Evolutionary conservation across 139 green algal genomes (phyloP), one percentile per base, ranked within the genome.

Genomic region (Picochlorum sp.): DNA sequence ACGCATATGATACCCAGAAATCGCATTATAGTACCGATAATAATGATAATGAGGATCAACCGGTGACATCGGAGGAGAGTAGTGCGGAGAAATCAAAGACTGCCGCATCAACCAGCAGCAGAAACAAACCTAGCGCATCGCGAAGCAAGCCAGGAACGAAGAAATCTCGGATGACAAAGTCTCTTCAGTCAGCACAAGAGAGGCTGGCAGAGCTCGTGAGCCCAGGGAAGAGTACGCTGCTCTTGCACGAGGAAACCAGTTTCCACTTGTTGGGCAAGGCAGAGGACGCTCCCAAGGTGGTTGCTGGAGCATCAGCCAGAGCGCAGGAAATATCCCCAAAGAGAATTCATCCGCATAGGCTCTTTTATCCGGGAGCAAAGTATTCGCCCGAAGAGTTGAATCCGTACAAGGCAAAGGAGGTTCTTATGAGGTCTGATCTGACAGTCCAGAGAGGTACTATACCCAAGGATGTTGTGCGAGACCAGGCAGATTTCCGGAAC

Each of bases 351-450:
- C 73, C 73, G 23, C 38, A 62, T 63, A 63, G 69, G 11, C 45
- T 80, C 5, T 80, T 80, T 65, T 77, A 63, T 52, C 73, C 73
- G 1, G 49, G 54, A 26, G 28, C 57, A 9, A 66, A 23, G 11
- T 80, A 80, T 54, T 45, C 50, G 1, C 69, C 73, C 10, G 15
- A 62, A 61, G 71, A 78, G 15, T 55, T 78, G 52, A 56, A 78
- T 28, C 66, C 71, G 1, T 78, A 78, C 51, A 37, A 65, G 28
- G 57, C 56, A 9, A 60, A 64, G 23, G 51, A 59, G n/a, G 49
- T 49, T 44, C 5, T 20, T 5, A 54, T 56, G 60, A 34, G 16
- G 14, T 66, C 37, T 21, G 34, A 54, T 57, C 57, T 55, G 37
- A 66, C 37, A 21, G 37, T 66, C 4, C 34, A 41, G 24, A n/a